Conservation (phyloP, 176 grass and related monocot species). For the Metroxylon sagu region DNA sequence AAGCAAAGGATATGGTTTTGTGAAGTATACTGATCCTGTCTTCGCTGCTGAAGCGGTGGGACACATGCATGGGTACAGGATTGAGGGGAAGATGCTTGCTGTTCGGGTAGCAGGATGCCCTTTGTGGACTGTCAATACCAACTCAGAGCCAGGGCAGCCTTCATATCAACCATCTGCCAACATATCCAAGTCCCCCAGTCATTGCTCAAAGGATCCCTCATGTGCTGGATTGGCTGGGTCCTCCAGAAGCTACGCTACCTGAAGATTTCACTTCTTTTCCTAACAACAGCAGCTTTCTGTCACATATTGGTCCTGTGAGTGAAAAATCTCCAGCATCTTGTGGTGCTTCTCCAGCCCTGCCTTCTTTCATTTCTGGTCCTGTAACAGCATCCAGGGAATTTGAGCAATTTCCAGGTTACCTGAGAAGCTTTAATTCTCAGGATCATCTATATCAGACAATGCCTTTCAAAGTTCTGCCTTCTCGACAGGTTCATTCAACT, state of each 20-base stretch:
- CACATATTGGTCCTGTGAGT: too few species aligned
- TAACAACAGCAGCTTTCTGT: neutral
- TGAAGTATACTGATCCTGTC: constrained; percentile 39
- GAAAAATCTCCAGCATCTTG: neutral
- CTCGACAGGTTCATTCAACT: constrained; percentile 21
- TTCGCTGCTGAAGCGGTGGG: constrained; percentile 34
- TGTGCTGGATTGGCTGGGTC: constrained; percentile 20
- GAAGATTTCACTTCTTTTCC: neutral
- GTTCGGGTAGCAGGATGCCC: constrained; percentile 39
- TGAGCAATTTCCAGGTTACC: constrained; percentile 11
- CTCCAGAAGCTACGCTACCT: constrained; percentile 1
- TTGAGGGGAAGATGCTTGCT: constrained; percentile 40
- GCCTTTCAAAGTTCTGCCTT: neutral
- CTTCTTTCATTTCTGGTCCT: neutral
- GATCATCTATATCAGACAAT: neutral
- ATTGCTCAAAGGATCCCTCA: constrained; percentile 26
- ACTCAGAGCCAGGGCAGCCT: constrained; percentile 6
- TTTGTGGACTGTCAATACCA: constrained; percentile 13
- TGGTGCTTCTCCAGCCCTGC: neutral
- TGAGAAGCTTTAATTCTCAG: neutral
- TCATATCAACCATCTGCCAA: constrained; percentile 17
- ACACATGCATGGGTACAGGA: constrained; percentile 52
- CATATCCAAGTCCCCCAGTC: constrained; percentile 4
- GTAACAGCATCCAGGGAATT: neutral
- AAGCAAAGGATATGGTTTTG: constrained; percentile 51